Base-by-base conservation (phyloP, 495 filamentous ascomycete species). In the Articulospora tetracladia region DNA sequence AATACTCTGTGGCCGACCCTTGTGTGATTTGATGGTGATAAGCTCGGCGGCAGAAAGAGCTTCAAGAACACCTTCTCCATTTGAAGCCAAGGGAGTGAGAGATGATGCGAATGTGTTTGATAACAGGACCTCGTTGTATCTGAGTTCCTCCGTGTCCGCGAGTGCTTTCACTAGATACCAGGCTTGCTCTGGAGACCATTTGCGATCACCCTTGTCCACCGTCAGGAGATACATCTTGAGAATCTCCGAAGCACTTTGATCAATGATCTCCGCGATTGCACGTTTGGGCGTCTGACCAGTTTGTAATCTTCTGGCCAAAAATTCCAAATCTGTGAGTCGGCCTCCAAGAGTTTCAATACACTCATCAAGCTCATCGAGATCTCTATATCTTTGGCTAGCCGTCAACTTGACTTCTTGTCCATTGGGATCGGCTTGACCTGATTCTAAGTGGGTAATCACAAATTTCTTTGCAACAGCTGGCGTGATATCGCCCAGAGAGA, bases 261-360 rank as follows among this genome's bases (percentile, higher is more conserved):
- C 86, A 44, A 94, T 89, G 55, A 98, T 98, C 63, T 96, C 91
- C 30, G 83, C 75, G 15, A 97, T 88, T n/a, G 94, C 94, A 63
- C 86, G 82, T 67, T 79, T 80, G 1, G 94, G 94, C 0, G 80
- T 89, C 74, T 98, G 93, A 22, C 95, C 95, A 15, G 87, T 84
- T 68, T 92, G 91, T 63, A 98, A 89, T n/a, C 94, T 80, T 59
- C 92, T 85, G 13, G 93, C 88, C 60, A 98, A 85, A 65, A 92
- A 92, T 66, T 97, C 93, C 24, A 98, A 87, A 67, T 98, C 95
- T 0, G 92, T 97, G 3, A 98, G 81, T 7, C 94, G 87, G 2
- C 94, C 94, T 27, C 94, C 94, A 20, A 98, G 80, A 0, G 84
- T 77, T 19, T 83, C 78, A 67, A 98, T 97, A 68, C 87, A 91